Percentiles rank a stretch among this genome's conserved stretches.
Evolutionary conservation across 2,329 filamentous ascomycete genomes (phyloP).

Genomic region (Acrocalymma vagum): DNA sequence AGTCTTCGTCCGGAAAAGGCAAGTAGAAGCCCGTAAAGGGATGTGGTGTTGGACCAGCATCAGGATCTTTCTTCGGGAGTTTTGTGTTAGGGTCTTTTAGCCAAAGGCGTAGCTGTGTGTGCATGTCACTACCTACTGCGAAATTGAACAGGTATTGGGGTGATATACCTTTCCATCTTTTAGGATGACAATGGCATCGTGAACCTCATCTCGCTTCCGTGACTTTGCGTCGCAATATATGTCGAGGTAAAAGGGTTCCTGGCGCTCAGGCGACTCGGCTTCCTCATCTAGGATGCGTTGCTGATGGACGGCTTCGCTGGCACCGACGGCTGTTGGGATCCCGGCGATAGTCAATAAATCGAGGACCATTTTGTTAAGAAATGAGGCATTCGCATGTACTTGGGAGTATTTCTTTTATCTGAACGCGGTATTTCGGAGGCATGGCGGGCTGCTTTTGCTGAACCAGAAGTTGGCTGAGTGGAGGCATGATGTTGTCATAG

Average conservation of each 20-base stretch:
- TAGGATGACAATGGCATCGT: slow-evolving; percentile 55
- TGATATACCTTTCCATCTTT: slow-evolving; percentile 53
- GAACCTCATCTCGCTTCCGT: slow-evolving; percentile 48
- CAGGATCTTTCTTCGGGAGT: slow-evolving; percentile 30
- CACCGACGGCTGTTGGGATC: slow-evolving; percentile 58
- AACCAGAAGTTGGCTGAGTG: slow-evolving; percentile 8
- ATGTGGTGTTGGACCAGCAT: slow-evolving; percentile 45
- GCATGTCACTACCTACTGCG: slow-evolving; percentile 16
- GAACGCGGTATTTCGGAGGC: background rate
- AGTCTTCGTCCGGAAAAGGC: slow-evolving; percentile 55
- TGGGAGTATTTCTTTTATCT: slow-evolving; percentile 10
- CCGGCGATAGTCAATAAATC: slow-evolving; percentile 48
- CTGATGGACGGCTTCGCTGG: slow-evolving; percentile 59
- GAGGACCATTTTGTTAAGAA: slow-evolving; percentile 25
- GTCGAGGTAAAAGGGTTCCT: slow-evolving; percentile 61
- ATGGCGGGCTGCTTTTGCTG: slow-evolving; percentile 6
- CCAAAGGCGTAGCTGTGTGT: slow-evolving; percentile 41
- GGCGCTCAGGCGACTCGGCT: slow-evolving; percentile 56
- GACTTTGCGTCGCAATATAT: slow-evolving; percentile 52
- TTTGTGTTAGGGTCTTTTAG: slow-evolving; percentile 44
- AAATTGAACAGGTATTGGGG: slow-evolving; percentile 1
- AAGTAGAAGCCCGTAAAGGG: slow-evolving; percentile 61
- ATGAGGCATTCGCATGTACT: slow-evolving; percentile 1
- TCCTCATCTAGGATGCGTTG: slow-evolving; percentile 58
- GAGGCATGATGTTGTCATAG: slow-evolving; percentile 27